Conservation (phyloP, 2,329 filamentous ascomycete species). For the Colletotrichum destructivum region DNA sequence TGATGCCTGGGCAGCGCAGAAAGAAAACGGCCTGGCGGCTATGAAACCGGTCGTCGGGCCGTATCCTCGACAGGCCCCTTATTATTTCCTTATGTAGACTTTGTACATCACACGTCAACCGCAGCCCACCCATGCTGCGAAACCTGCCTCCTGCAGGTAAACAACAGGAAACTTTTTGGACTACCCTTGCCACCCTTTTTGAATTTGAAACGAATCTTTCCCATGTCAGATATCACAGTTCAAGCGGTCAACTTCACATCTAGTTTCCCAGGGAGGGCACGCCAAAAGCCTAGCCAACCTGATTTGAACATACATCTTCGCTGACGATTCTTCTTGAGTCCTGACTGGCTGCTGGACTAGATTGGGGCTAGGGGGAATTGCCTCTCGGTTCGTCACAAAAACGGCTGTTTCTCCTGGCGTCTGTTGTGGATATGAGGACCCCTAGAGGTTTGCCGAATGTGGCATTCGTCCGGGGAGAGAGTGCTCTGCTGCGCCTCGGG, state of each 20-base stretch:
- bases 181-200: neutral
- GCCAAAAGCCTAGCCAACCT: too few species aligned
- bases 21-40: slow-evolving; percentile 15
- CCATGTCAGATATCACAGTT: neutral
- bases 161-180: slow-evolving; percentile 34
- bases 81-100: slow-evolving; percentile 44
- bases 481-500: too few species aligned
- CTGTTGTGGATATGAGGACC: too few species aligned
- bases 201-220: neutral
- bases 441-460: too few species aligned
- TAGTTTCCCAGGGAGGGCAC: too few species aligned
- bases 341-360: too few species aligned
- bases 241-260: neutral
- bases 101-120: slow-evolving; percentile 43
- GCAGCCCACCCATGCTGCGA: slow-evolving; percentile 35
- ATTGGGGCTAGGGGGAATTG: too few species aligned
- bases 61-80: slow-evolving; percentile 34
- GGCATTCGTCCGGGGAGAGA: too few species aligned
- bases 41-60: slow-evolving; percentile 24
- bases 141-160: slow-evolving; percentile 41
- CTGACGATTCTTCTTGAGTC: too few species aligned
- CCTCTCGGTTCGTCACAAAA: too few species aligned
- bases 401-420: too few species aligned
- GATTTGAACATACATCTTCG: too few species aligned
- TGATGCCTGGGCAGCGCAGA: slow-evolving; percentile 21